Percentiles rank a stretch among this genome's conserved stretches.
These are phyloP conservation scores for Trichosporon ovoides DNA, from an alignment of 1,284 basidiomycete species.

Conservation along the genomic window DNA sequence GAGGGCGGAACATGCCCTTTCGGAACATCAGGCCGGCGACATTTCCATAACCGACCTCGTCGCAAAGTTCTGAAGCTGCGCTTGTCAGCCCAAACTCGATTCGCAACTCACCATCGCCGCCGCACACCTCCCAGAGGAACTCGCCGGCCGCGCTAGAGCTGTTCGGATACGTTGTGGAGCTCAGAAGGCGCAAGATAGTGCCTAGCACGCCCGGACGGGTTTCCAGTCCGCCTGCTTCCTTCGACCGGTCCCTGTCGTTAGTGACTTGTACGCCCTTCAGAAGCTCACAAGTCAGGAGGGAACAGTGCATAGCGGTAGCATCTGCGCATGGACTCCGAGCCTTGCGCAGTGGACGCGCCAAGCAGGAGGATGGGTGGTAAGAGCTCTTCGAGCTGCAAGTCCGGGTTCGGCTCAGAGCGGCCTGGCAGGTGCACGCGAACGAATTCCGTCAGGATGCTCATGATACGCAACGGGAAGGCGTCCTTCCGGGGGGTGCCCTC, in stretches of 20 bases:
- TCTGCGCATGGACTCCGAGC: conserved; percentile 57
- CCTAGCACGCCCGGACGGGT: conserved; percentile 66
- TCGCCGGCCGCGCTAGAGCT: conserved; percentile 75
- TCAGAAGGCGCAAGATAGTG: conserved; percentile 67
- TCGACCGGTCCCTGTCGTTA: conserved; percentile 59
- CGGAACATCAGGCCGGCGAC: conserved; percentile 86
- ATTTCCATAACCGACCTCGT: conserved; percentile 82
- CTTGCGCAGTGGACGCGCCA: conserved; percentile 62
- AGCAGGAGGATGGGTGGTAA: conserved; percentile 69
- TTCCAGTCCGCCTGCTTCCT: conserved; percentile 58
- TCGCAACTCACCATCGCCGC: conserved; percentile 62
- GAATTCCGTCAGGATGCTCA: conserved; percentile 30
- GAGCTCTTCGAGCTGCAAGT: conserved; percentile 62
- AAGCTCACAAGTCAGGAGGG: conserved; percentile 60
- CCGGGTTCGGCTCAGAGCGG: conserved; percentile 24
- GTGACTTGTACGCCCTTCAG: neutral
- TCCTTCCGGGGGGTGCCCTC: conserved; percentile 3
- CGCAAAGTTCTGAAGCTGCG: conserved; percentile 61
- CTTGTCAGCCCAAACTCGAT: neutral
- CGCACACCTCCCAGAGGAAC: conserved; percentile 72
- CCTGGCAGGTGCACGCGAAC: conserved; percentile 29
- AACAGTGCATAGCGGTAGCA: conserved; percentile 63
- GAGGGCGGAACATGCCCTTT: conserved; percentile 68
- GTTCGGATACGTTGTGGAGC: conserved; percentile 63
- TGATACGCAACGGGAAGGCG: conserved; percentile 26